These are phyloP conservation scores for Fusarium ramigenum DNA, from an alignment of 2,329 filamentous ascomycete species.

Conservation along the genomic window DNA sequence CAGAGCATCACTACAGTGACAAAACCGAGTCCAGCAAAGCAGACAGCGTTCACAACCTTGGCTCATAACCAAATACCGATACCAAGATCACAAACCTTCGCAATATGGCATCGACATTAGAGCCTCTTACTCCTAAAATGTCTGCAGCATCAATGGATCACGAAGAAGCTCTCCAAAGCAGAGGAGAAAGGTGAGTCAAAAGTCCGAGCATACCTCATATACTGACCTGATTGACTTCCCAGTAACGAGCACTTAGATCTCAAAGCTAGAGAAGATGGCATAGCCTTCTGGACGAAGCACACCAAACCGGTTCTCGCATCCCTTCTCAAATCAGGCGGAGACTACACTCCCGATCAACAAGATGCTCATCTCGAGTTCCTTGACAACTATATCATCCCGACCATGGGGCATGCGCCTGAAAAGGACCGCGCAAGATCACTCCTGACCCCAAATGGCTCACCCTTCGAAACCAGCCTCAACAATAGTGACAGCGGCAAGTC, in stretches of 20 bases:
- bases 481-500: slow-evolving; percentile 14
- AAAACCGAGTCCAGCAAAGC: not conserved
- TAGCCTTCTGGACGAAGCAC: slow-evolving; percentile 15
- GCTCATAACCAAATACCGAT: rapidly evolving
- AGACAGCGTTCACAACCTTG: not conserved
- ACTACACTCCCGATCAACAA: slow-evolving; percentile 14
- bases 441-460: slow-evolving; percentile 11
- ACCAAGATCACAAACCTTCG: rapidly evolving
- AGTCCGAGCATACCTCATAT: not conserved
- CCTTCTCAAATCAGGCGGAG: slow-evolving; percentile 6
- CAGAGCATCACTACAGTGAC: not conserved
- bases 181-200: not conserved
- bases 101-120: not conserved
- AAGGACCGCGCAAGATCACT: slow-evolving; percentile 13
- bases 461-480: slow-evolving; percentile 23
- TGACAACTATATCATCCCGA: slow-evolving; percentile 9
- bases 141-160: no score
- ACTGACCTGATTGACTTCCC: not conserved
- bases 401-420: not conserved
- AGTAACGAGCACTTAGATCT: not conserved
- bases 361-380: slow-evolving; percentile 10
- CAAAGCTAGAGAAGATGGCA: not conserved
- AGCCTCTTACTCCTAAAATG: not conserved
- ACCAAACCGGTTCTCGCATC: slow-evolving; percentile 6
- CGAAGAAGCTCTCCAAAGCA: not conserved